Percentiles rank a stretch among this genome's conserved stretches.
Evolutionary conservation across 208 protist genomes (phyloP).

Genomic region (Leishmania gerbilli): DNA sequence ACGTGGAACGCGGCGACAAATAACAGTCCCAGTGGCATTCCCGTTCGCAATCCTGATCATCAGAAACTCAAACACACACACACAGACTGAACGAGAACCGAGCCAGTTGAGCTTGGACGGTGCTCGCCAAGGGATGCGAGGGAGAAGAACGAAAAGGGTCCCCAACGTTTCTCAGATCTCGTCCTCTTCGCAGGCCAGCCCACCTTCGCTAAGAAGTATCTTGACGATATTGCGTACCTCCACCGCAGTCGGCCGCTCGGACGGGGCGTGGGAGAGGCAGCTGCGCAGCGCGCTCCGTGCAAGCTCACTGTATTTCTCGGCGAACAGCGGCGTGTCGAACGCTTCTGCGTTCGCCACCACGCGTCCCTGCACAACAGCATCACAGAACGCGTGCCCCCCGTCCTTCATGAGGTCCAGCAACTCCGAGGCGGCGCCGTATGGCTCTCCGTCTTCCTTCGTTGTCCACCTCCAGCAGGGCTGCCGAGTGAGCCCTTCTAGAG

Average conservation of each 20-base stretch:
- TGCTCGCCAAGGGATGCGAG: not conserved
- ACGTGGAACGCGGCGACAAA: not conserved
- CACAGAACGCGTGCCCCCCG: not conserved
- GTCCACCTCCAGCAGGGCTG: conserved; percentile 38
- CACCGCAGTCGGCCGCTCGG: not conserved
- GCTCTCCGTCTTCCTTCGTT: not conserved
- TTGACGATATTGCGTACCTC: conserved; percentile 2
- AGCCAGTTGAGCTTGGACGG: not conserved
- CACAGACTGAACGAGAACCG: not conserved
- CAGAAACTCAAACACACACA: not conserved
- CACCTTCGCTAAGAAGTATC: conserved; percentile 3
- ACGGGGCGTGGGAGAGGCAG: not conserved
- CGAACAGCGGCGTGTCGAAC: not conserved
- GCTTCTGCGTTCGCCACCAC: conserved; percentile 13
- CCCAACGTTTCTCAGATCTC: not conserved
- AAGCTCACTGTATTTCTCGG: not conserved
- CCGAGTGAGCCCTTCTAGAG: conserved; percentile 49
- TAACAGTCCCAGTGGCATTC: not conserved
- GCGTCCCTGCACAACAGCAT: conserved; percentile 5
- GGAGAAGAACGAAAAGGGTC: not conserved
- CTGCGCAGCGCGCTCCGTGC: not conserved
- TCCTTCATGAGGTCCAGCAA: conserved; percentile 4
- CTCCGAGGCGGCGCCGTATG: not conserved
- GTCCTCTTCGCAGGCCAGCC: conserved; percentile 2
- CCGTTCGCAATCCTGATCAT: not conserved